Conservation (phyloP, 768 basidiomycete genomes). For the Suillus americanus region DNA sequence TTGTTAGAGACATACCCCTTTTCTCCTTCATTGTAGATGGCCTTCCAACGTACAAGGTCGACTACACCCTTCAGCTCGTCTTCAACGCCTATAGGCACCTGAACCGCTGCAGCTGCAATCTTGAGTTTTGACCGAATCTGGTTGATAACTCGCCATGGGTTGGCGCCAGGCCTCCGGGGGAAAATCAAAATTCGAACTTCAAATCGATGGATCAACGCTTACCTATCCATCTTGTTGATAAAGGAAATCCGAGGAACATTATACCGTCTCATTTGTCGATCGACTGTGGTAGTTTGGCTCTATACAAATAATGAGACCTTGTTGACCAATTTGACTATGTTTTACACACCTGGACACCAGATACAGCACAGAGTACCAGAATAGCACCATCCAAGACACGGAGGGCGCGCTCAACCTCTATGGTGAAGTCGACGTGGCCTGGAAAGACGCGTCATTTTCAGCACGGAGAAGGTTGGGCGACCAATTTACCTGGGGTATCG, state of each 20-base stretch:
- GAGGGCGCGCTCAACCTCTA: slow-evolving; percentile 96
- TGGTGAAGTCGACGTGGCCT: slow-evolving; percentile 99
- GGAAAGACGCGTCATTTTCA: slow-evolving; percentile 7
- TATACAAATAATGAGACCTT: slow-evolving; percentile 28
- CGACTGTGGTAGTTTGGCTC: slow-evolving; percentile 99
- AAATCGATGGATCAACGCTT: slow-evolving; percentile 10
- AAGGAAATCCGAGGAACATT: slow-evolving; percentile 94
- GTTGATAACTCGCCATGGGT: slow-evolving; percentile 91
- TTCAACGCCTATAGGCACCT: slow-evolving; percentile 92
- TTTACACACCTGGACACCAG: slow-evolving; percentile 80
- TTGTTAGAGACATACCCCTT: slow-evolving; percentile 73
- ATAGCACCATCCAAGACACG: slow-evolving; percentile 97
- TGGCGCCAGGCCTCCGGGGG: slow-evolving; percentile 79
- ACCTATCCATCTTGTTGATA: slow-evolving; percentile 99
- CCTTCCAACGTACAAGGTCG: slow-evolving; percentile 92
- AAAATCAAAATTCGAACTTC: neutral
- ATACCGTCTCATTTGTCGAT: slow-evolving; percentile 98
- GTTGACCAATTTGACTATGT: neutral
- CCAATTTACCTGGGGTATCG: slow-evolving; percentile 83
- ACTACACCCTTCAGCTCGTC: slow-evolving; percentile 88
- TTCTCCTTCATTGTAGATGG: slow-evolving; percentile 89
- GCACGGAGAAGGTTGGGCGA: neutral
- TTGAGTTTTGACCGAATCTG: slow-evolving; percentile 91
- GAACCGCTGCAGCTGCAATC: slow-evolving; percentile 92
- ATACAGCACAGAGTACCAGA: slow-evolving; percentile 93